phyloP scores from a whole-genome alignment of 768 basidiomycete species.

The Trametes meyenii region DNA sequence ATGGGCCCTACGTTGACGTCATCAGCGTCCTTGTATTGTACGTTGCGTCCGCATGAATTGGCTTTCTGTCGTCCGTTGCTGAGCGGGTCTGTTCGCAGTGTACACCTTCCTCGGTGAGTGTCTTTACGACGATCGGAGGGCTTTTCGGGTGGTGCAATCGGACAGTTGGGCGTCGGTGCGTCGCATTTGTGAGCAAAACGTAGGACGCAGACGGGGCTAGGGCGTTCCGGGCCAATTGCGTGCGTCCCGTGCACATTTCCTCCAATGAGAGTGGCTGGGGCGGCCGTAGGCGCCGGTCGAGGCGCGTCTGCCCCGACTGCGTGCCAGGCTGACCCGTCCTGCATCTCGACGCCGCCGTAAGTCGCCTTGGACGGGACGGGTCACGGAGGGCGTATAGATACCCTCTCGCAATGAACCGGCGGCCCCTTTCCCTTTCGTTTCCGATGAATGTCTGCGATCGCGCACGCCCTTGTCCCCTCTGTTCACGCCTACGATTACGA shows the following conservation, averaged over 20 bases:
- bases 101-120: slow-evolving; percentile 31
- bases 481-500: background rate
- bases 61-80: slow-evolving; percentile 8
- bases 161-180: slow-evolving; percentile 6
- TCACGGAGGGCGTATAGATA: slow-evolving; percentile 10
- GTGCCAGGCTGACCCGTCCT: background rate
- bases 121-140: background rate
- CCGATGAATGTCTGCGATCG: slow-evolving; percentile 1
- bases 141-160: background rate
- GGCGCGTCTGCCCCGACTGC: slow-evolving; percentile 2
- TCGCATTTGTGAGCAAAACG: background rate
- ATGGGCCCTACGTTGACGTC: slow-evolving; percentile 19
- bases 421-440: background rate
- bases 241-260: slow-evolving; percentile 1
- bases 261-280: slow-evolving; percentile 4
- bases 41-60: slow-evolving; percentile 9
- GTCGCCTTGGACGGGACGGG: background rate
- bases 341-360: slow-evolving; percentile 12
- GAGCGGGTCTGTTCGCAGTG: slow-evolving; percentile 24
- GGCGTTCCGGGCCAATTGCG: slow-evolving; percentile 14
- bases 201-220: slow-evolving; percentile 8
- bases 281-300: slow-evolving; percentile 3
- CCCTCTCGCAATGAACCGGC: background rate
- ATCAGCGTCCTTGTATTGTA: slow-evolving; percentile 27
- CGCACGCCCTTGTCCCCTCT: background rate